Percentiles rank a stretch among this genome's conserved stretches.
Conservation (phyloP, 140 eudicot species). For the Cichorium intybus region DNA sequence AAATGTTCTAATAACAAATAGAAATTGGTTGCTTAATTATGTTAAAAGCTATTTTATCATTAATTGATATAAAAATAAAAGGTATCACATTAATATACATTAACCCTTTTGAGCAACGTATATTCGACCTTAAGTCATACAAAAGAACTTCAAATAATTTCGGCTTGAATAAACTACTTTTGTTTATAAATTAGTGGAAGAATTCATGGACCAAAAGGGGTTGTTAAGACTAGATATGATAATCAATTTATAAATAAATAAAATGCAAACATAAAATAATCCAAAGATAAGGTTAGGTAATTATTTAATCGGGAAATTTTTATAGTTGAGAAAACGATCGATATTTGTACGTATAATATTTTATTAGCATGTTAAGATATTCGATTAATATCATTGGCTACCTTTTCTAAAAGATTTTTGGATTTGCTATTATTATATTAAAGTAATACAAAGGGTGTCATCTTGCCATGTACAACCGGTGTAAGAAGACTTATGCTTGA, state of each 20-base stretch:
- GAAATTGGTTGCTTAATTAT: no score
- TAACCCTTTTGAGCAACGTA: not conserved
- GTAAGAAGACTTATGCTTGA: no score
- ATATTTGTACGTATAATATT: not conserved
- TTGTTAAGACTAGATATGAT: not conserved
- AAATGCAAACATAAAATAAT: not conserved
- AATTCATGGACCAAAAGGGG: not conserved
- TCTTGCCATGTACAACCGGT: no score
- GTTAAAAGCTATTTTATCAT: no score
- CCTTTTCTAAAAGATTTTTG: not conserved
- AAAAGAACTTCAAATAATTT: no score
- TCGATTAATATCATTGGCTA: no score
- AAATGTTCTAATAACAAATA: no score
- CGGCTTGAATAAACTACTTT: no score
- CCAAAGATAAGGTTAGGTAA: slow-evolving; percentile 23
- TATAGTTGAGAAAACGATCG: not conserved
- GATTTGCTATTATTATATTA: not conserved
- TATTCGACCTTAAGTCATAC: not conserved
- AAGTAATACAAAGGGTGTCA: no score
- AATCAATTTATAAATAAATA: not conserved
- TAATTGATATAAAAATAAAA: no score
- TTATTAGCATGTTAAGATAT: not conserved
- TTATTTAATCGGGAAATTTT: not conserved
- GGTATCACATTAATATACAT: no score
- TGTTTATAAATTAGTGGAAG: not conserved